Percentiles rank a stretch among this genome's conserved stretches.
Conservation (phyloP, 179 eudicot species). For the Vitellaria paradoxa region DNA sequence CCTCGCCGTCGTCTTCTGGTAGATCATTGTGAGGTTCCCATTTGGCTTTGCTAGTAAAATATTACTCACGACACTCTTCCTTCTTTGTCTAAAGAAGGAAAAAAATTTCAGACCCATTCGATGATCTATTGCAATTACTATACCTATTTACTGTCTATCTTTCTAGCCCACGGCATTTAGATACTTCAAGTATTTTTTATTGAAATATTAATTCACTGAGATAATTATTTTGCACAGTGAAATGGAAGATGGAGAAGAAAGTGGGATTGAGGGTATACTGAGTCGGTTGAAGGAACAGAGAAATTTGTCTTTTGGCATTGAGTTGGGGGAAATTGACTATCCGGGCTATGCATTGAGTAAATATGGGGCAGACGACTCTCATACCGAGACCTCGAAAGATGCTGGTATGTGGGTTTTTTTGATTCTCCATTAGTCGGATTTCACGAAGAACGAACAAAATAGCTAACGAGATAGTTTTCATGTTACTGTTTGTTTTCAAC, state of each 20-base stretch:
- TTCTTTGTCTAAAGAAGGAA: neutral
- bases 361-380: conserved; percentile 13
- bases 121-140: conserved; percentile 1
- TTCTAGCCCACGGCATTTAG: neutral
- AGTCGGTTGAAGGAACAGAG: conserved; percentile 76
- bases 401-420: conserved; percentile 45
- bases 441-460: neutral
- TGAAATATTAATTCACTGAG: neutral
- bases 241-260: conserved; percentile 35
- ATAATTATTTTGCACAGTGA: conserved; percentile 40
- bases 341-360: conserved; percentile 17
- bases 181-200: neutral
- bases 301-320: conserved; percentile 46
- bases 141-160: neutral
- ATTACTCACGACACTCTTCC: neutral
- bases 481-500: neutral
- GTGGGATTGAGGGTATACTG: conserved; percentile 83
- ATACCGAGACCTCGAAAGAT: conserved; percentile 23
- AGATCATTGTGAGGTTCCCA: conserved; percentile 65
- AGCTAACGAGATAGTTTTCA: neutral
- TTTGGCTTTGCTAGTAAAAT: neutral
- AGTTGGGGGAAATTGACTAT: conserved; percentile 32
- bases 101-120: neutral
- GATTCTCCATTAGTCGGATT: neutral
- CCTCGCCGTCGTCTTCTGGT: conserved; percentile 45